Percentiles rank a stretch among this genome's conserved stretches.
Conservation (phyloP, 345 rosid genomes). For the Corymbia maculata region DNA sequence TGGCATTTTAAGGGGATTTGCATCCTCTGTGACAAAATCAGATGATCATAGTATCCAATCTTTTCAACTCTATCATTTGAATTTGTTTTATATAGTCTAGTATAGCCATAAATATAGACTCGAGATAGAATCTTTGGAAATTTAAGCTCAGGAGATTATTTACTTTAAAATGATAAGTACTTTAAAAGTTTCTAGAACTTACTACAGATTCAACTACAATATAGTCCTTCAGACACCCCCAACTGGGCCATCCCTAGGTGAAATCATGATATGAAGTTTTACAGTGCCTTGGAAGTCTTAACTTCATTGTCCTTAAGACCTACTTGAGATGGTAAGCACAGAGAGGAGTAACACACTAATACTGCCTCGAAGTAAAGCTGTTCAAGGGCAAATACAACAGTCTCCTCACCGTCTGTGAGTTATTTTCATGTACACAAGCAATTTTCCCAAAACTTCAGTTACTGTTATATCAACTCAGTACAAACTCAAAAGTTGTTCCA, state of each 20-base stretch:
- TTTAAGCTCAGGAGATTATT: background rate
- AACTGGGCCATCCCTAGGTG: accelerated
- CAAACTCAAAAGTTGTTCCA: background rate
- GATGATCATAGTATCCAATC: background rate
- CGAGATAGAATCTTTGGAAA: background rate
- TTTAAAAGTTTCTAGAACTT: background rate
- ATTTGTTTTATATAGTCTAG: background rate
- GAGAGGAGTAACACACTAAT: background rate
- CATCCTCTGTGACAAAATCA: background rate
- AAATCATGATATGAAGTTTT: background rate
- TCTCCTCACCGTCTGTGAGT: background rate
- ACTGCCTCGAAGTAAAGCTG: background rate
- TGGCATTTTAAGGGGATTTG: background rate
- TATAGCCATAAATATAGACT: background rate
- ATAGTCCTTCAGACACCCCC: background rate
- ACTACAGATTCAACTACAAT: background rate
- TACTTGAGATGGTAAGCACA: background rate
- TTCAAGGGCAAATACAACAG: background rate
- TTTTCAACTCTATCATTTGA: background rate
- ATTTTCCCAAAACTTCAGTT: background rate
- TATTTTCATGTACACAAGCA: background rate
- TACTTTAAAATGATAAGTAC: background rate
- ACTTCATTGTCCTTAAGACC: background rate
- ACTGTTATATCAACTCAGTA: background rate
- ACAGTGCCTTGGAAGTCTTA: background rate